Evolutionary conservation across 2,329 filamentous ascomycete genomes (phyloP).

Genomic region (Colletotrichum nymphaeae): DNA sequence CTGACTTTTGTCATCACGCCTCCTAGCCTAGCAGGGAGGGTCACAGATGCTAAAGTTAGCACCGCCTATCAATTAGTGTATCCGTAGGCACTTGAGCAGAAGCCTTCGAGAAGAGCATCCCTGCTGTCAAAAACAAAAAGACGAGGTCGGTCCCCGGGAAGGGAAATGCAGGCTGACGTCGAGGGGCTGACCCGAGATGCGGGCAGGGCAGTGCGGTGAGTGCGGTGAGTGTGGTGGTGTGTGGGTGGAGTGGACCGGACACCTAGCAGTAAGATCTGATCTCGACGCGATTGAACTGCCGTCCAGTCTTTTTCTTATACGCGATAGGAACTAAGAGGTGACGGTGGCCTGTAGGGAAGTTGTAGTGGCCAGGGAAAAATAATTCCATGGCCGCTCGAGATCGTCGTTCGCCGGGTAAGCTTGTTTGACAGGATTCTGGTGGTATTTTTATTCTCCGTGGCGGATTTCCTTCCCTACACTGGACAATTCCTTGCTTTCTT

Average conservation of each 20-base stretch:
- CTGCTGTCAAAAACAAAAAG: not conserved
- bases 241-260: constrained; percentile 11
- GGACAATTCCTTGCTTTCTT: not conserved
- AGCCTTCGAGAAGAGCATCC: constrained; percentile 9
- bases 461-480: no score
- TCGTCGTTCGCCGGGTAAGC: not conserved
- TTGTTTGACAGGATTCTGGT: not conserved
- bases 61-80: not conserved
- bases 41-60: not conserved
- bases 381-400: not conserved
- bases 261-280: constrained; percentile 22
- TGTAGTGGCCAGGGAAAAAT: not conserved
- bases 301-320: not conserved
- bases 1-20: not conserved
- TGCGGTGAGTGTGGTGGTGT: not conserved
- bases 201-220: constrained; percentile 11
- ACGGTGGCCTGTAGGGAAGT: not conserved
- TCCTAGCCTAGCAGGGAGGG: not conserved
- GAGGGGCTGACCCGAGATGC: constrained; percentile 29
- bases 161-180: constrained; percentile 33
- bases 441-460: not conserved
- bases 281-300: not conserved
- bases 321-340: constrained; percentile 7
- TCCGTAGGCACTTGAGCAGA: not conserved
- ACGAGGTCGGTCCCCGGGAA: not conserved